These are phyloP conservation scores for Canavalia gladiata DNA, from an alignment of 306 rosid species.

Conservation along the genomic window DNA sequence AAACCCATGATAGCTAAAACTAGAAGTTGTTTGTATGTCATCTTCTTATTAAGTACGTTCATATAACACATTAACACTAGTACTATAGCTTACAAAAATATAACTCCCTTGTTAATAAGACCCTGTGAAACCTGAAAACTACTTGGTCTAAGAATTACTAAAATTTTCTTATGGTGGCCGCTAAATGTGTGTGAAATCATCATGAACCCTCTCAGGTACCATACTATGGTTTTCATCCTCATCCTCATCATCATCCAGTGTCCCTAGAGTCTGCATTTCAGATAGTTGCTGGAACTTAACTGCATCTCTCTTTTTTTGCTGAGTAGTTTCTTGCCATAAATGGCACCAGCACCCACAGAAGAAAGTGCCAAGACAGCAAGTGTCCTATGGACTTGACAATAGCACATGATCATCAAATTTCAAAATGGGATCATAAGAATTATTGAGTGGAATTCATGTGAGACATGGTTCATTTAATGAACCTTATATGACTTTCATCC, in stretches of 20 bases:
- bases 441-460: no score
- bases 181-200: slow-evolving; percentile 41
- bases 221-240: slow-evolving; percentile 2
- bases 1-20: not conserved
- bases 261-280: slow-evolving; percentile 28
- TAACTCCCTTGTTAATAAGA: not conserved
- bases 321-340: slow-evolving; percentile 48
- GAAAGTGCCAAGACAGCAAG: slow-evolving; percentile 34
- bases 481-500: no score
- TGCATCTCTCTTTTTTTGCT: slow-evolving; percentile 39
- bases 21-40: not conserved
- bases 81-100: not conserved
- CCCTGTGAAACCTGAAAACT: not conserved
- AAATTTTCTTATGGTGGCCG: not conserved
- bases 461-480: no score
- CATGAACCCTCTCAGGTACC: slow-evolving; percentile 10
- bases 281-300: slow-evolving; percentile 44
- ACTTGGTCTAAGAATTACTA: not conserved
- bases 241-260: slow-evolving; percentile 24
- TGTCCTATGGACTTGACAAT: slow-evolving; percentile 36
- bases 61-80: not conserved
- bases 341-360: slow-evolving; percentile 48
- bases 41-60: slow-evolving; percentile 18
- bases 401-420: not conserved
- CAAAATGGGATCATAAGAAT: not conserved